These are phyloP conservation scores for Solanum virginianum DNA, from an alignment of 257 asterid genomes.

Conservation along the genomic window DNA sequence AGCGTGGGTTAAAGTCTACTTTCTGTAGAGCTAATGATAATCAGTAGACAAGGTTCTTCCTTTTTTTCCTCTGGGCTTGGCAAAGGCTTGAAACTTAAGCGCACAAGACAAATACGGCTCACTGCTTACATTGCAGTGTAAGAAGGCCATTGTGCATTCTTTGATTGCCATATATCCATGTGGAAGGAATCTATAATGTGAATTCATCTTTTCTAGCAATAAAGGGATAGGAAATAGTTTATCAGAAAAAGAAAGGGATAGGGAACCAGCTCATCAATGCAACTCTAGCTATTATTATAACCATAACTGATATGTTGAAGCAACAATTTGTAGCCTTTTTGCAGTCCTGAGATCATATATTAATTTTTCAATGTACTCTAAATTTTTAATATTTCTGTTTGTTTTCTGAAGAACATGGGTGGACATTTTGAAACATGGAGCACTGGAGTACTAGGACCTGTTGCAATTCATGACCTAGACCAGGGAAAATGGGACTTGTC, in stretches of 20 bases:
- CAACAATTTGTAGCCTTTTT: not conserved
- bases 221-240: not conserved
- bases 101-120: not conserved
- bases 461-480: slow-evolving; percentile 67
- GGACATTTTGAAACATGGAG: slow-evolving; percentile 66
- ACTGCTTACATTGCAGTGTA: not conserved
- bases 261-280: not conserved
- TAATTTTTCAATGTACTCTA: not conserved
- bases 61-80: not conserved
- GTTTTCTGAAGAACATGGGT: slow-evolving; percentile 52
- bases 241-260: not conserved
- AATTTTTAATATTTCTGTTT: slow-evolving; percentile 3
- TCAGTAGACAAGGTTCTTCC: not conserved
- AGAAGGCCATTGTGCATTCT: not conserved
- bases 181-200: not conserved
- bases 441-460: slow-evolving; percentile 73
- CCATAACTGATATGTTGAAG: not conserved
- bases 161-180: not conserved
- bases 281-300: not conserved
- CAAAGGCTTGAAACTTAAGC: not conserved
- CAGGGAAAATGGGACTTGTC: slow-evolving; percentile 68
- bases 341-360: not conserved
- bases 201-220: not conserved
- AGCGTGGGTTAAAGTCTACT: not conserved
- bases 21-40: not conserved